Conservation (phyloP, 129 eudicot species). For the Pseudognaphalium luteoalbum region DNA sequence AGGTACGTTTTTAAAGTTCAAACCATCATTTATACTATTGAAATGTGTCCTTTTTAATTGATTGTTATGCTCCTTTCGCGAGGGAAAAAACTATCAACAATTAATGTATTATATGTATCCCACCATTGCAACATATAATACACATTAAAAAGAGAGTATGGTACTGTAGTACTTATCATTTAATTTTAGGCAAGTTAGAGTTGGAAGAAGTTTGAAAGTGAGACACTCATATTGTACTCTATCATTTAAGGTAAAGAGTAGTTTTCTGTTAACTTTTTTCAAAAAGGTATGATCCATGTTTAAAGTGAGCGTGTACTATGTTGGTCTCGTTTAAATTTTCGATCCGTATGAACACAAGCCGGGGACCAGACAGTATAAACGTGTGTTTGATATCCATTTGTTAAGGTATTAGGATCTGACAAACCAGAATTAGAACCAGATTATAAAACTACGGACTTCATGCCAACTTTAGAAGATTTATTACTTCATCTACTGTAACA, state of each 20-base stretch:
- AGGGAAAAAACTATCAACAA: neutral
- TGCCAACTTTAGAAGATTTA: too few species aligned
- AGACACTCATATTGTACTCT: constrained; percentile 24
- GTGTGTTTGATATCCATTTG: neutral
- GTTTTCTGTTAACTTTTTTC: constrained; percentile 24
- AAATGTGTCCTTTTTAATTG: neutral
- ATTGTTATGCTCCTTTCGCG: neutral
- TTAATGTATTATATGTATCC: neutral
- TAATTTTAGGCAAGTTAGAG: neutral
- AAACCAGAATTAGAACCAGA: too few species aligned
- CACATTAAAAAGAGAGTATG: neutral
- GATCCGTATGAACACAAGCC: neutral
- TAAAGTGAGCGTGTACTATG: constrained; percentile 10
- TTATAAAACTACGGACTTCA: too few species aligned
- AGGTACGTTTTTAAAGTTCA: too few species aligned
- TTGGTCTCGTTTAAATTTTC: neutral
- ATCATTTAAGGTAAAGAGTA: neutral
- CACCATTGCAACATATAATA: neutral
- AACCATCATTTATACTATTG: neutral
- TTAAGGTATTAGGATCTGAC: too few species aligned
- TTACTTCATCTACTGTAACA: neutral
- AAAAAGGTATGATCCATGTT: constrained; percentile 6
- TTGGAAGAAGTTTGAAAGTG: constrained; percentile 15
- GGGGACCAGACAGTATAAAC: neutral
- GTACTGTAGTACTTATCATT: constrained; percentile 22